Conservation (phyloP, 1,284 basidiomycete species). For the Melampsora larici-populina region DNA sequence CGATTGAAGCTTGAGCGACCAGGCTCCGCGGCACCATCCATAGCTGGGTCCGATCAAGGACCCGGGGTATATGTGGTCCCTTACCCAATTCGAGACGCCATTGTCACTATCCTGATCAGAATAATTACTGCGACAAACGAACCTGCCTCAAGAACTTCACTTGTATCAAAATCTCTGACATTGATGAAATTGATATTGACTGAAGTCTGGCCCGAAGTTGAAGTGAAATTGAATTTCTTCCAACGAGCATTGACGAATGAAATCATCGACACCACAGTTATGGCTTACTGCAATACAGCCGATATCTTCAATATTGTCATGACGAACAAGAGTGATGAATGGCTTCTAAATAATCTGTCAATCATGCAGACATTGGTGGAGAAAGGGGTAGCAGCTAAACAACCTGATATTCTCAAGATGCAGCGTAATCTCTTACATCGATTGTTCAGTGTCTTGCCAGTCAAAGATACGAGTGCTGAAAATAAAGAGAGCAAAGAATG, state of each 20-base stretch:
- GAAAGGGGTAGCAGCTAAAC: conserved; percentile 66
- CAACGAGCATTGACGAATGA: conserved; percentile 70
- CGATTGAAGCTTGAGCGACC: conserved; percentile 37
- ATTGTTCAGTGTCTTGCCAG: conserved; percentile 75
- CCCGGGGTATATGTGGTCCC: conserved; percentile 66
- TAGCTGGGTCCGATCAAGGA: conserved; percentile 33
- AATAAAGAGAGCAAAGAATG: conserved; percentile 44
- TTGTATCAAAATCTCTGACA: conserved; percentile 72
- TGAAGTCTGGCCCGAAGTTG: conserved; percentile 86
- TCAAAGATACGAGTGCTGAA: conserved; percentile 46
- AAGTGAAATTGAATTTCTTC: conserved; percentile 86
- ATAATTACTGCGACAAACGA: conserved; percentile 74
- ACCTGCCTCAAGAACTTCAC: conserved; percentile 62
- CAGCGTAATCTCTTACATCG: conserved; percentile 80
- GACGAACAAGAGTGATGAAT: conserved; percentile 75
- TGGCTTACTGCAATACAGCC: conserved; percentile 74
- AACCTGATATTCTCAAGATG: conserved; percentile 29
- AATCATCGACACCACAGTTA: conserved; percentile 66
- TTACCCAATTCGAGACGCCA: conserved; percentile 74
- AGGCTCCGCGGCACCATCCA: conserved; percentile 43
- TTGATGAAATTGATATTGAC: conserved; percentile 79
- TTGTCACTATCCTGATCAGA: conserved; percentile 89
- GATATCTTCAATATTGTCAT: conserved; percentile 85
- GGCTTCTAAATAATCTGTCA: conserved; percentile 72
- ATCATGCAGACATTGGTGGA: conserved; percentile 85